These are phyloP conservation scores for Yamadazyma kitorensis DNA, from an alignment of 805 yeast species.

Conservation along the genomic window DNA sequence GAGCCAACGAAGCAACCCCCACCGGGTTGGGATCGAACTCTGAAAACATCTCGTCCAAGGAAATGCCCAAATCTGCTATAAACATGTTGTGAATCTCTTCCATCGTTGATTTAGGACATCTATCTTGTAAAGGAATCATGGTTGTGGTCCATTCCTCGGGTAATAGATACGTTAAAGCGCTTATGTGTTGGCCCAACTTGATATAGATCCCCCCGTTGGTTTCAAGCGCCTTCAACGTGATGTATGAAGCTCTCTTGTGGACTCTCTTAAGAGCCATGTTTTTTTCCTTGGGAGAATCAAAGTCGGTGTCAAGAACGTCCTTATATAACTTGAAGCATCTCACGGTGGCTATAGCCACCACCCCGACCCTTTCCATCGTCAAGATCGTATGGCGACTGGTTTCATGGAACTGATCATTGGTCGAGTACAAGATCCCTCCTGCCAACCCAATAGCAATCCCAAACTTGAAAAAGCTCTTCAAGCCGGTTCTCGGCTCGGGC, in stretches of 20 bases:
- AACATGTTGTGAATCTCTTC: constrained; percentile 72
- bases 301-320: constrained; percentile 47
- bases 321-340: constrained; percentile 74
- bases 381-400: constrained; percentile 30
- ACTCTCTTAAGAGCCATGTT: constrained; percentile 56
- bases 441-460: constrained; percentile 29
- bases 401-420: constrained; percentile 37
- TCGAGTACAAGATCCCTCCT: constrained; percentile 26
- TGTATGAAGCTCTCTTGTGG: constrained; percentile 72
- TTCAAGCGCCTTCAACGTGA: constrained; percentile 77
- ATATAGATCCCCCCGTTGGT: constrained; percentile 90
- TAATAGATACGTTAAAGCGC: constrained; percentile 86
- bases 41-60: constrained; percentile 60
- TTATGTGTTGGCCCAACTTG: constrained; percentile 90
- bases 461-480: constrained; percentile 9
- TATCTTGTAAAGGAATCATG: constrained; percentile 89
- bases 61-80: constrained; percentile 57
- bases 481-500: too few species aligned
- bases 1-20: constrained; percentile 96
- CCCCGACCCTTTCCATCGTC: constrained; percentile 51
- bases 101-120: constrained; percentile 77
- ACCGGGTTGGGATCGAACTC: constrained; percentile 73
- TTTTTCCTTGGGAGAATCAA: constrained; percentile 43
- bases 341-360: constrained; percentile 65
- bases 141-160: constrained; percentile 96